Evolutionary conservation across 2,329 filamentous ascomycete genomes (phyloP).

Genomic region (Botrytis galanthina): DNA sequence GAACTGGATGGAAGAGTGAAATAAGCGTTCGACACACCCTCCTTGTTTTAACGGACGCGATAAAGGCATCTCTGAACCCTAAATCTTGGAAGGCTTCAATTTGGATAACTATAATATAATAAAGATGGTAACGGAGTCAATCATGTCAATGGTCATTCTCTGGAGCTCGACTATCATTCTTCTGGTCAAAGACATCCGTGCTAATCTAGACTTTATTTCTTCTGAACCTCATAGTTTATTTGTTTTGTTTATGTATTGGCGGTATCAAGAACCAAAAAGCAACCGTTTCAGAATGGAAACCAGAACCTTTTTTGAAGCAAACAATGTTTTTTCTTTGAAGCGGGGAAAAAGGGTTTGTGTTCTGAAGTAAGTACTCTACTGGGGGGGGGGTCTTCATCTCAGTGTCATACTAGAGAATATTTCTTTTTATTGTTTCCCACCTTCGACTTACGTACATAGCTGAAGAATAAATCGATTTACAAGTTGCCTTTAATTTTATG

Average conservation of each 20-base stretch:
- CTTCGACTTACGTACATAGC: background rate
- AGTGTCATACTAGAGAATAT: background rate
- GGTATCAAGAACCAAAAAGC: too few relatives aligned
- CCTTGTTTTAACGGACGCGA: constrained; percentile 99
- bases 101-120: constrained; percentile 1
- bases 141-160: background rate
- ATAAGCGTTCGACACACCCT: constrained; percentile 98
- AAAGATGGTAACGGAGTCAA: background rate
- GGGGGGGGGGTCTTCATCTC: background rate
- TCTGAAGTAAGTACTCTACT: background rate
- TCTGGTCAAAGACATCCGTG: background rate
- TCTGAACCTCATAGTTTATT: background rate
- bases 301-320: background rate
- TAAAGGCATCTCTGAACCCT: constrained; percentile 90
- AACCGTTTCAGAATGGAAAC: background rate
- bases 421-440: background rate
- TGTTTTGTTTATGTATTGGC: background rate
- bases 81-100: constrained; percentile 52
- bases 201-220: background rate
- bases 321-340: background rate
- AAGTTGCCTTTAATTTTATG: background rate
- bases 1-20: constrained; percentile 75
- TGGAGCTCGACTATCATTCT: background rate
- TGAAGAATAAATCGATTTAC: background rate
- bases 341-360: too few relatives aligned